A percentile compares a stretch with the other conserved stretches of the same genome.
phyloP scores from a whole-genome alignment of 2,329 filamentous ascomycete species.

The Bipolaris gigantea region DNA sequence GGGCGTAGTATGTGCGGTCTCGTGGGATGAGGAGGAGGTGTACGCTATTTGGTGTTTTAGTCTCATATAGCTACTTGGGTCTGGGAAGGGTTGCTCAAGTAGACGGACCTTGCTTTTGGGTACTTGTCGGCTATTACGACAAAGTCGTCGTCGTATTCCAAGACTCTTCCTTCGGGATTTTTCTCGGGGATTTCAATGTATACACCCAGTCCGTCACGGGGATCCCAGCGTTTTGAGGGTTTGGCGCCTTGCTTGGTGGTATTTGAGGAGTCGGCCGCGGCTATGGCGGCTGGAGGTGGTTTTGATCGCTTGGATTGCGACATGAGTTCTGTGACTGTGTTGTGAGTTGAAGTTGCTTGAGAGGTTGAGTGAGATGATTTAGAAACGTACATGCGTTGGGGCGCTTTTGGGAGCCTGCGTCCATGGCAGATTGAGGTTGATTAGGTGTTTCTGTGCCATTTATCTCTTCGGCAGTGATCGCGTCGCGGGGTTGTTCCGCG shows the following conservation, averaged over 20 bases:
- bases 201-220: slow-evolving; percentile 63
- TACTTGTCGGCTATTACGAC: slow-evolving; percentile 81
- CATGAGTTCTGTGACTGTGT: slow-evolving; percentile 53
- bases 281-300: slow-evolving; percentile 6
- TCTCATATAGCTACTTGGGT: background rate
- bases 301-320: slow-evolving; percentile 45
- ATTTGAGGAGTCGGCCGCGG: slow-evolving; percentile 5
- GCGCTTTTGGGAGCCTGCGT: slow-evolving; percentile 24
- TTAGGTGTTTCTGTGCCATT: slow-evolving; percentile 15
- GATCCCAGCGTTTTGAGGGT: slow-evolving; percentile 31
- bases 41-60: slow-evolving; percentile 55
- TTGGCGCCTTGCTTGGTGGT: slow-evolving; percentile 21
- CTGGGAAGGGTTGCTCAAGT: background rate
- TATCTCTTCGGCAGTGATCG: slow-evolving; percentile 29
- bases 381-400: slow-evolving; percentile 44
- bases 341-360: slow-evolving; percentile 25
- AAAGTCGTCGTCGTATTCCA: slow-evolving; percentile 69
- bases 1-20: slow-evolving; percentile 58
- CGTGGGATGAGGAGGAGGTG: slow-evolving; percentile 89
- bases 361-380: background rate
- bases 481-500: slow-evolving; percentile 16
- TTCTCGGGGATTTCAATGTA: slow-evolving; percentile 68
- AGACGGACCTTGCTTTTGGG: slow-evolving; percentile 64
- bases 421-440: background rate
- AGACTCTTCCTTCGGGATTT: slow-evolving; percentile 61